These are phyloP conservation scores for Tribonema minus DNA, from an alignment of 108 stramenopile species.

Conservation along the genomic window DNA sequence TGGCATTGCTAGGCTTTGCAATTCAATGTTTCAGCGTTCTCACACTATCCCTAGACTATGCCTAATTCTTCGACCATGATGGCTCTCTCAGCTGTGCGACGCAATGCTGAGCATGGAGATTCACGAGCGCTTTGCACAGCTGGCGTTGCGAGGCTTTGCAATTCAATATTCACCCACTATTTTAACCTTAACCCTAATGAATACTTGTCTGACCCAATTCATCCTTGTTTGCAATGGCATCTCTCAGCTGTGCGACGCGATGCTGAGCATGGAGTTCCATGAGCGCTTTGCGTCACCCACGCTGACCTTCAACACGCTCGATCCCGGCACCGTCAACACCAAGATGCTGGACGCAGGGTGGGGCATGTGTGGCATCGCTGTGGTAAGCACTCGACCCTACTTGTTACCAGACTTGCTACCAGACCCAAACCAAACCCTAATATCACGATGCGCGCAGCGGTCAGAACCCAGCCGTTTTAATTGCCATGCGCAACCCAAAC, in stretches of 20 bases:
- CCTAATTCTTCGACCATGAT: no score
- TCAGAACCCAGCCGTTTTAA: not conserved
- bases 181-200: not conserved
- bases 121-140: constrained; percentile 42
- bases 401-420: constrained; percentile 58
- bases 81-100: not conserved
- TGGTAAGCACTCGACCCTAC: constrained; percentile 37
- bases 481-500: no score
- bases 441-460: not conserved
- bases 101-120: constrained; percentile 67
- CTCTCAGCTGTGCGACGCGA: constrained; percentile 11
- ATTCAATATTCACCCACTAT: not conserved
- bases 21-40: not conserved
- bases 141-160: not conserved
- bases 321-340: constrained; percentile 89
- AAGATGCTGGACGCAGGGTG: constrained; percentile 86
- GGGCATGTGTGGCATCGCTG: constrained; percentile 76
- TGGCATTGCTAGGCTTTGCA: not conserved
- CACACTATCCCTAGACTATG: not conserved
- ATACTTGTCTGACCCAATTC: no score
- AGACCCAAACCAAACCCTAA: constrained; percentile 42
- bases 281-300: constrained; percentile 42
- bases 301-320: constrained; percentile 67
- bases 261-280: constrained; percentile 67
- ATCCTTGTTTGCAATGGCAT: no score